Evolutionary conservation across 2,329 filamentous ascomycete genomes (phyloP).

Genomic region (Claviceps maximensis): DNA sequence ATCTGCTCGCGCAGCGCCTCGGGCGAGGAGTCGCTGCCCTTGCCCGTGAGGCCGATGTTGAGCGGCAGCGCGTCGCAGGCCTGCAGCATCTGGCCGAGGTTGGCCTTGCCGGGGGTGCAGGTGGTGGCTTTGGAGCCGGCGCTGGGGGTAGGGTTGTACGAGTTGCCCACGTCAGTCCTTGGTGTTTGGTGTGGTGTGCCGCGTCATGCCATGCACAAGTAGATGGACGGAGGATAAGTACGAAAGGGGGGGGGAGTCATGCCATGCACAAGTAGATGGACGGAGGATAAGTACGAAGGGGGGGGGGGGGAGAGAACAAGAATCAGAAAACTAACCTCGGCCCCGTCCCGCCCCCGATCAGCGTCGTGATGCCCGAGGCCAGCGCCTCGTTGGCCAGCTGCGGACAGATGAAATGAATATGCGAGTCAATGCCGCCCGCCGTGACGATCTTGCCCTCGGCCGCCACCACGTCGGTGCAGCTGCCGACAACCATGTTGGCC

Average conservation of each 20-base stretch:
- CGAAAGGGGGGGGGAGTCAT: background rate
- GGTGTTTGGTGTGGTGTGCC: too few relatives aligned
- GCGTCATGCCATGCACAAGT: background rate
- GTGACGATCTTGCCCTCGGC: slow-evolving; percentile 86
- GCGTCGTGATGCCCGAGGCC: slow-evolving; percentile 75
- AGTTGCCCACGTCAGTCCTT: background rate
- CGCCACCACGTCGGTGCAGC: slow-evolving; percentile 83
- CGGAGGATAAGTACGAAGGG: too few relatives aligned
- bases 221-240: background rate
- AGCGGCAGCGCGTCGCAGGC: slow-evolving; percentile 69
- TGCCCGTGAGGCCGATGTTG: slow-evolving; percentile 84
- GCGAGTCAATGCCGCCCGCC: slow-evolving; percentile 76
- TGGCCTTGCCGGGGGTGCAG: slow-evolving; percentile 74
- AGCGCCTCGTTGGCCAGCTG: slow-evolving; percentile 79
- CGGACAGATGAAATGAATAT: slow-evolving; percentile 91
- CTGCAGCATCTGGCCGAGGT: slow-evolving; percentile 82
- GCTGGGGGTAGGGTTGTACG: slow-evolving; percentile 32
- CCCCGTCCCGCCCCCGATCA: slow-evolving; percentile 82
- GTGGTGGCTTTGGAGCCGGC: slow-evolving; percentile 87
- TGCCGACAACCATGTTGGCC: slow-evolving; percentile 66
- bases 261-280: background rate
- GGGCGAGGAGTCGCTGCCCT: slow-evolving; percentile 73
- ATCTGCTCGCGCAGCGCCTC: slow-evolving; percentile 65
- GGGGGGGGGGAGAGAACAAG: background rate
- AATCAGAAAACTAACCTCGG: slow-evolving; percentile 46